Conservation (phyloP, 371 early-diverging fungal species). For the Mucor circinelloides region DNA sequence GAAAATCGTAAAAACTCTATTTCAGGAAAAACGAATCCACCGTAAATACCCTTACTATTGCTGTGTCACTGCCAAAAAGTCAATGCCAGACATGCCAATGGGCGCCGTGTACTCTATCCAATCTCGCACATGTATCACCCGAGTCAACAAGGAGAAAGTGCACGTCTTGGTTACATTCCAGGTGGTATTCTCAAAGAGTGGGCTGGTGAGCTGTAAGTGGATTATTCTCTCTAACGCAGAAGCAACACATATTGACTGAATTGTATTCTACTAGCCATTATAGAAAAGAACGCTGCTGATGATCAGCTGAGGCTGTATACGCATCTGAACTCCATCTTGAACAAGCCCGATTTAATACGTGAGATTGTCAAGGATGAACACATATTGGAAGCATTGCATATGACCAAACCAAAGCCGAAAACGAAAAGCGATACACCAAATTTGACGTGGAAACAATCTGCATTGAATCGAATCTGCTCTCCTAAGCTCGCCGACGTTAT, state of each 20-base stretch:
- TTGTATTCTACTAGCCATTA: conserved; percentile 19
- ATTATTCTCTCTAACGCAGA: neutral
- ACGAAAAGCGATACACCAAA: neutral
- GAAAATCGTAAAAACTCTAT: conserved; percentile 60
- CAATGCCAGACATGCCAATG: conserved; percentile 78
- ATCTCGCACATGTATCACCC: conserved; percentile 77
- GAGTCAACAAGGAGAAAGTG: conserved; percentile 57
- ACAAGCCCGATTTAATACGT: conserved; percentile 9
- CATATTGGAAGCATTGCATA: conserved; percentile 7
- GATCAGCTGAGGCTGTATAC: conserved; percentile 22
- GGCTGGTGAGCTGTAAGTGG: conserved; percentile 63
- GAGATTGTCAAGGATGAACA: conserved; percentile 12
- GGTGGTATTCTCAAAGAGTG: conserved; percentile 66
- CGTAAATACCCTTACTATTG: conserved; percentile 57
- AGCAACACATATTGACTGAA: neutral
- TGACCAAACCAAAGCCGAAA: neutral
- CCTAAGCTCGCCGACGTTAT: neutral
- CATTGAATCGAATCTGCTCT: neutral
- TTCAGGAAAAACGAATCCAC: conserved; percentile 53
- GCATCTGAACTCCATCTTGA: conserved; percentile 14
- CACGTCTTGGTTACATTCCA: conserved; percentile 62
- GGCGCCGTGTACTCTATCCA: conserved; percentile 74
- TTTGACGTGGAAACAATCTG: neutral
- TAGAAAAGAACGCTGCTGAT: conserved; percentile 31
- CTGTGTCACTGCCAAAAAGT: conserved; percentile 60